These are phyloP conservation scores for Myriangium duriaei DNA, from an alignment of 2,329 filamentous ascomycete genomes.

Conservation along the genomic window DNA sequence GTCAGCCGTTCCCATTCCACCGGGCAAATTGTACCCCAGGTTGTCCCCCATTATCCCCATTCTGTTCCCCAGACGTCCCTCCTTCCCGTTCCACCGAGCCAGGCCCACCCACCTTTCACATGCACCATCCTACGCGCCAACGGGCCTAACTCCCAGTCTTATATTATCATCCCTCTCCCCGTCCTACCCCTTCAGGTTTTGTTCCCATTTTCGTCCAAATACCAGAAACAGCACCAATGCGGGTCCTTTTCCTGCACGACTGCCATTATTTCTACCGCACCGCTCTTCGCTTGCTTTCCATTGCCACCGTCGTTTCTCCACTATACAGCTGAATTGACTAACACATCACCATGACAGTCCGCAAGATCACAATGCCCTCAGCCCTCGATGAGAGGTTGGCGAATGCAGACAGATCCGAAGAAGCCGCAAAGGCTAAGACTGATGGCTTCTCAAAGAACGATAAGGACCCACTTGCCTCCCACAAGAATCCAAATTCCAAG, in stretches of 20 bases:
- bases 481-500: constrained; percentile 43
- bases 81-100: not conserved
- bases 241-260: constrained; percentile 78
- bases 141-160: too few relatives aligned
- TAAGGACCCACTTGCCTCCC: constrained; percentile 34
- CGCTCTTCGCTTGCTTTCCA: constrained; percentile 71
- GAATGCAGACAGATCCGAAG: constrained; percentile 29
- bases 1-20: not conserved
- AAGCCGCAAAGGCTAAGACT: constrained; percentile 41
- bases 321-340: constrained; percentile 52
- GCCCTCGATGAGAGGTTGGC: constrained; percentile 60
- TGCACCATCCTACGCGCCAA: constrained; percentile 2
- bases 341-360: constrained; percentile 47
- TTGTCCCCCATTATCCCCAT: constrained; percentile 6
- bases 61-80: constrained; percentile 1
- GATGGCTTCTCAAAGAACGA: constrained; percentile 36
- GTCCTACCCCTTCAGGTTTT: too few relatives aligned
- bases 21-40: too few relatives aligned
- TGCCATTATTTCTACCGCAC: constrained; percentile 91
- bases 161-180: too few relatives aligned
- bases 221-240: too few relatives aligned
- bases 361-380: constrained; percentile 58
- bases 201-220: too few relatives aligned
- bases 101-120: constrained; percentile 2
- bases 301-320: constrained; percentile 66